Percentiles rank a stretch among this genome's conserved stretches.
These are phyloP conservation scores for Pseudogymnoascus sp. DNA, from an alignment of 2,329 filamentous ascomycete species.

Conservation along the genomic window DNA sequence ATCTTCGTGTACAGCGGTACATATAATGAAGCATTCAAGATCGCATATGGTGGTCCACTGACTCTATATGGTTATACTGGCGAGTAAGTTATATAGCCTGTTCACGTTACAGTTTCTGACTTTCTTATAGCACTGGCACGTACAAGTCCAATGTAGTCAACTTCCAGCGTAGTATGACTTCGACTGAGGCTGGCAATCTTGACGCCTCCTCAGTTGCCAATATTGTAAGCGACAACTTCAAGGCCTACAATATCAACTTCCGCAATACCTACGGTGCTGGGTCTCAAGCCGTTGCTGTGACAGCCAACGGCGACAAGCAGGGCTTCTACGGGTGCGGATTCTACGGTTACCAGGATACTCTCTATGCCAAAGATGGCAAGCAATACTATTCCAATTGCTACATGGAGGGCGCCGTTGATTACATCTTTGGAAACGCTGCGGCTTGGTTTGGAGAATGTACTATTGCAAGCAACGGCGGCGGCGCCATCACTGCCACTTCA, in stretches of 20 bases:
- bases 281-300: slow-evolving; percentile 46
- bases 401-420: slow-evolving; percentile 49
- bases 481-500: slow-evolving; percentile 39
- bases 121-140: slow-evolving; percentile 13
- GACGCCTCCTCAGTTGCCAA: slow-evolving; percentile 40
- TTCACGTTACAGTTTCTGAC: background rate
- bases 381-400: slow-evolving; percentile 48
- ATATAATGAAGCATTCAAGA: slow-evolving; percentile 43
- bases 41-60: slow-evolving; percentile 23
- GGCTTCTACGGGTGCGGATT: slow-evolving; percentile 48
- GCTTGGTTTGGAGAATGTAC: slow-evolving; percentile 44
- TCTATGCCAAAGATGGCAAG: slow-evolving; percentile 40
- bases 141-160: slow-evolving; percentile 16
- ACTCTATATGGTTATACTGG: slow-evolving; percentile 42
- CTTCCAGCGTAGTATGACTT: slow-evolving; percentile 11
- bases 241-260: slow-evolving; percentile 51
- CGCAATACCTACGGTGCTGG: slow-evolving; percentile 39
- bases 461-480: slow-evolving; percentile 23
- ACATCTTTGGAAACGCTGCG: slow-evolving; percentile 46
- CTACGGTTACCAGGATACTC: slow-evolving; percentile 47
- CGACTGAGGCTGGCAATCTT: slow-evolving; percentile 15
- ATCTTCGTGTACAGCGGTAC: slow-evolving; percentile 49
- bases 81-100: slow-evolving; percentile 21
- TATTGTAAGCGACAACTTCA: slow-evolving; percentile 39
- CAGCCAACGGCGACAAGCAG: slow-evolving; percentile 39